phyloP scores from a whole-genome alignment of 805 yeast species.

The Candida bentonensis region DNA sequence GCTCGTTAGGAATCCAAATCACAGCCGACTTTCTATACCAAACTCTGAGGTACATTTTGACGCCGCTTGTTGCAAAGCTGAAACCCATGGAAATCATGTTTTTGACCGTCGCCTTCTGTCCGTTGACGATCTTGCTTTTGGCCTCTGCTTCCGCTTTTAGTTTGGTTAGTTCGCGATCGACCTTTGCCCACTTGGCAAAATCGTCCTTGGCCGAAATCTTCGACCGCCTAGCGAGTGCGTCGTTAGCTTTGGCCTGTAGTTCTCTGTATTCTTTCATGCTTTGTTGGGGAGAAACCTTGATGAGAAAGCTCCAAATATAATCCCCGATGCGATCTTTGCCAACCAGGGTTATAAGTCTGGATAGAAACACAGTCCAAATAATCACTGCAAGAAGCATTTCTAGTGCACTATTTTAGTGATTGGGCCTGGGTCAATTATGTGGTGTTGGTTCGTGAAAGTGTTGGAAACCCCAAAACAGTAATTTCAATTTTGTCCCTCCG shows the following conservation, averaged over 20 bases:
- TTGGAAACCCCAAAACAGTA: too few relatives aligned
- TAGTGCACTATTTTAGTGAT: too few relatives aligned
- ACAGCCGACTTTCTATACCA: conserved; percentile 39
- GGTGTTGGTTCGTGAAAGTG: too few relatives aligned
- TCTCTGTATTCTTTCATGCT: conserved; percentile 16
- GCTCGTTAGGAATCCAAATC: conserved; percentile 41
- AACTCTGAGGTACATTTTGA: conserved; percentile 30
- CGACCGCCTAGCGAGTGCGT: conserved; percentile 37
- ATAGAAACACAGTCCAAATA: neutral
- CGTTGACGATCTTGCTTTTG: conserved; percentile 17
- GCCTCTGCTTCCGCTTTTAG: conserved; percentile 34
- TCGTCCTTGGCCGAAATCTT: conserved; percentile 71
- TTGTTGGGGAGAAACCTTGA: neutral
- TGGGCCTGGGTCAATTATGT: too few relatives aligned
- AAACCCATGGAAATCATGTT: conserved; percentile 22
- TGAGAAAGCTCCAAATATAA: neutral
- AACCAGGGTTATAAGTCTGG: neutral
- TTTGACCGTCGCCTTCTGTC: conserved; percentile 23
- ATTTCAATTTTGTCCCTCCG: too few relatives aligned
- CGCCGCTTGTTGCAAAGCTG: conserved; percentile 25
- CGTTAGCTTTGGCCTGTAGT: conserved; percentile 29
- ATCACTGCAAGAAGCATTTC: neutral
- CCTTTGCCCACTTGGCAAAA: conserved; percentile 85
- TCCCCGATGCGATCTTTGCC: neutral
- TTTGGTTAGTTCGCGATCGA: conserved; percentile 53